These are phyloP conservation scores for Backusella australiensis DNA, from an alignment of 192 early-diverging fungal genomes.

Conservation along the genomic window DNA sequence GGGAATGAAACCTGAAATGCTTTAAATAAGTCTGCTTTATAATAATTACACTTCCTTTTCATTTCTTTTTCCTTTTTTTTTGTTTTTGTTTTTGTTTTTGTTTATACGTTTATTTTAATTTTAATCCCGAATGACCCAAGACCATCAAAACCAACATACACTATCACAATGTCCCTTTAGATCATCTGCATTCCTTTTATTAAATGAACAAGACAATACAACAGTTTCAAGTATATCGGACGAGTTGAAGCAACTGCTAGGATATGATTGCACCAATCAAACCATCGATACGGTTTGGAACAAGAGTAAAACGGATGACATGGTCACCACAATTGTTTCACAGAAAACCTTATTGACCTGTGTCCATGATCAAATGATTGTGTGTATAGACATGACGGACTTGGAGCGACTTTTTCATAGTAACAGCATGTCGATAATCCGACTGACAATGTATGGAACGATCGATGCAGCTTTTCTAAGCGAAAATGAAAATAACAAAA, in stretches of 20 bases:
- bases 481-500: neutral
- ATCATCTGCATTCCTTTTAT: neutral
- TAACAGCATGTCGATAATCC: conserved; percentile 6
- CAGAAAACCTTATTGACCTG: conserved; percentile 13
- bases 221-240: neutral
- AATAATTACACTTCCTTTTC: neutral
- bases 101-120: neutral
- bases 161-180: conserved; percentile 15
- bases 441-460: conserved; percentile 29
- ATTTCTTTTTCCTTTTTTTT: neutral
- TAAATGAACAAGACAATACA: conserved; percentile 6
- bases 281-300: neutral
- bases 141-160: conserved; percentile 2
- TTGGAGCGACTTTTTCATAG: neutral
- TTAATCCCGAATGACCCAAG: neutral
- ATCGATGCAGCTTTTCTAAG: conserved; percentile 25
- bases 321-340: neutral
- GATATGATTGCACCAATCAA: neutral
- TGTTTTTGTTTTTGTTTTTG: neutral
- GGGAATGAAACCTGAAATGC: neutral
- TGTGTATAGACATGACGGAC: conserved; percentile 15
- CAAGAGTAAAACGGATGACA: neutral
- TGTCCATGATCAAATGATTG: neutral
- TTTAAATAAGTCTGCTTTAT: neutral
- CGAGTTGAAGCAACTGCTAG: conserved; percentile 4